Base-by-base conservation (phyloP, 2,329 filamentous ascomycete species). In the Penicillium palitans region DNA sequence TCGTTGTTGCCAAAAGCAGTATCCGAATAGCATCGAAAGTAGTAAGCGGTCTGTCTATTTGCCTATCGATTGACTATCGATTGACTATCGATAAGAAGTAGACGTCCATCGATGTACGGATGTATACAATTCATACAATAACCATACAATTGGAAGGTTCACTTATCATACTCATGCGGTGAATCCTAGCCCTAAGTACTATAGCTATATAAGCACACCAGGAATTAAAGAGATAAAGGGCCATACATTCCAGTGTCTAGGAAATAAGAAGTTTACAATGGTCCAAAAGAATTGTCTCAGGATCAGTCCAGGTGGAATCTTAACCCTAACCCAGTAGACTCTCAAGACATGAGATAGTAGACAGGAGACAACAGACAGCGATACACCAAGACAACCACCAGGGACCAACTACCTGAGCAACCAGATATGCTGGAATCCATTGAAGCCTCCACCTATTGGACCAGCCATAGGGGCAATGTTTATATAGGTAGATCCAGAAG, bases 401-500 rank as follows among this genome's bases (percentile, higher is more conserved):
- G 27, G 10, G 21, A 24, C 9, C n/a, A 53, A 33, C 41, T 53
- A 37, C 17, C 33, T 25, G 40, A 35, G 29, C 31, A 37, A 46
- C n/a, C 15, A 52, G 19, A 13, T 33, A 33, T 46, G 19, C 51
- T 27, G 21, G 8, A 53, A n/a, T 46, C 25, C 39, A 52, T 24
- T n/a, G 29, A 35, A 29, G 19, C 40, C 49, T 46, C 41, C 41
- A 27, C 33, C 41, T 45, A 47, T 53, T 24, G 40, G 29, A 29
- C 41, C 51, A 53, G 51, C 51, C 51, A 53, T 24, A 53, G 49
- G 25, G 19, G 17, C 33, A 21, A 52, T 33, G 21, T 17, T 47
- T 35, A 37, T 53, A 27, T 53, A 47, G 41, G 42, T 47, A 35
- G 31, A 53, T 33, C 51, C 51, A 24, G n/a, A 53, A 25, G 40